Conservation (phyloP, 805 yeast species). For the Saccharomycopsis fibuligera region DNA sequence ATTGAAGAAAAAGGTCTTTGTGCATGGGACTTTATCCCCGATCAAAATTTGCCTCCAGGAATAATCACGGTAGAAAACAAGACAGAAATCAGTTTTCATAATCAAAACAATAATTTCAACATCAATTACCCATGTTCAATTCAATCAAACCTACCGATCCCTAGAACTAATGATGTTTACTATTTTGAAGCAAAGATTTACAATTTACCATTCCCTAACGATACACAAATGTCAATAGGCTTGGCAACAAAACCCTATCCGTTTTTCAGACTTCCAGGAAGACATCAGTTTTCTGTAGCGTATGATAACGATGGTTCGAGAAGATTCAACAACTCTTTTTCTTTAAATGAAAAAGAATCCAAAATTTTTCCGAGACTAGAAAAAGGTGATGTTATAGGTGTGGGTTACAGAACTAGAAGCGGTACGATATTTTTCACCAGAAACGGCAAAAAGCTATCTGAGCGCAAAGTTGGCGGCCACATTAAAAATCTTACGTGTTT, state of each 20-base stretch:
- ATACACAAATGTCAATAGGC: conserved; percentile 63
- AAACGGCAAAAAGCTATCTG: conserved; percentile 84
- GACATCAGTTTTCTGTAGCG: conserved; percentile 77
- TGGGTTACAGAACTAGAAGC: conserved; percentile 76
- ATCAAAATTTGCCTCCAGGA: conserved; percentile 45
- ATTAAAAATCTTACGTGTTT: conserved; percentile 37
- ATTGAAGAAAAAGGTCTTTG: conserved; percentile 83
- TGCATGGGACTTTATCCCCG: conserved; percentile 74
- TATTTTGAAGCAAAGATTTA: conserved; percentile 85
- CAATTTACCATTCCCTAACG: conserved; percentile 52
- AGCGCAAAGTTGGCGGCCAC: conserved; percentile 77
- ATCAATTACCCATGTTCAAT: conserved; percentile 49
- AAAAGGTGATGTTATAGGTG: conserved; percentile 89
- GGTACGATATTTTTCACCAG: conserved; percentile 91
- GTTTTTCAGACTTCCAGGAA: conserved; percentile 86
- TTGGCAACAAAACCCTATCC: conserved; percentile 87
- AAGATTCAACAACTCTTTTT: conserved; percentile 73
- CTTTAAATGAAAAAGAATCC: conserved; percentile 37
- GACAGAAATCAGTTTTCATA: conserved; percentile 38
- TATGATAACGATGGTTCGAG: conserved; percentile 83
- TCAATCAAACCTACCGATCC: conserved; percentile 81
- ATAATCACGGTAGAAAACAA: conserved; percentile 60
- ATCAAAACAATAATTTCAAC: conserved; percentile 33
- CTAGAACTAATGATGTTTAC: conserved; percentile 74
- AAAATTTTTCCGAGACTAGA: conserved; percentile 52